Evolutionary conservation across 1,284 basidiomycete species (phyloP).

Genomic region (Rhodotorula sp.): DNA sequence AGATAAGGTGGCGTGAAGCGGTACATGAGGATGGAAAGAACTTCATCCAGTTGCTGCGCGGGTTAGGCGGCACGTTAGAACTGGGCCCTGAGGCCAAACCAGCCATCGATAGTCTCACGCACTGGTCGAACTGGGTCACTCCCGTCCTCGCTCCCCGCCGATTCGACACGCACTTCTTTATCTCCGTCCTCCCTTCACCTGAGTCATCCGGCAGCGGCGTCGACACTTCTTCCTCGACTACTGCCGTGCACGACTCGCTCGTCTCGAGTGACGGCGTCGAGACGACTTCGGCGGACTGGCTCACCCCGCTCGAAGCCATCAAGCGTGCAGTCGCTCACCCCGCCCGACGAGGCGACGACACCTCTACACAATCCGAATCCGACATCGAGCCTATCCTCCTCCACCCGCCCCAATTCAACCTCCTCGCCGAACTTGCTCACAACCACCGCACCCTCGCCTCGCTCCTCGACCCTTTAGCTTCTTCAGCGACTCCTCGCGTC

Average conservation of each 20-base stretch:
- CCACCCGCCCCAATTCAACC: slow-evolving; percentile 42
- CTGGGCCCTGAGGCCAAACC: not conserved
- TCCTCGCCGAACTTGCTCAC: slow-evolving; percentile 34
- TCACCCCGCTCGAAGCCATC: slow-evolving; percentile 38
- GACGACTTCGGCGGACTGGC: slow-evolving; percentile 32
- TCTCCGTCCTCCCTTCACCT: slow-evolving; percentile 35
- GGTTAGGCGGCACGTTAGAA: not conserved
- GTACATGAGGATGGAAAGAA: slow-evolving; percentile 13
- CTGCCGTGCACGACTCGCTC: slow-evolving; percentile 29
- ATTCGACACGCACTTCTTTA: slow-evolving; percentile 45
- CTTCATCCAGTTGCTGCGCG: slow-evolving; percentile 13
- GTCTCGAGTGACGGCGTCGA: slow-evolving; percentile 32
- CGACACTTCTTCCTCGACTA: slow-evolving; percentile 25
- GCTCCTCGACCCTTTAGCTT: slow-evolving; percentile 1
- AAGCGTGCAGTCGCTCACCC: slow-evolving; percentile 12
- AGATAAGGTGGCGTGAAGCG: slow-evolving; percentile 23
- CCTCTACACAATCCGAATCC: not conserved
- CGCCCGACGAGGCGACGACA: too few relatives aligned
- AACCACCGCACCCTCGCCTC: slow-evolving; percentile 16
- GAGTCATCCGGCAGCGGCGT: slow-evolving; percentile 7
- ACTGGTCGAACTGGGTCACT: slow-evolving; percentile 39
- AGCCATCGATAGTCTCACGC: slow-evolving; percentile 13
- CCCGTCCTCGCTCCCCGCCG: slow-evolving; percentile 32
- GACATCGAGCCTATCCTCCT: slow-evolving; percentile 27
- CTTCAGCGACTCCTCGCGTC: not conserved